Base-by-base conservation (phyloP, 345 rosid species). In the Bretschneidera sinensis region DNA sequence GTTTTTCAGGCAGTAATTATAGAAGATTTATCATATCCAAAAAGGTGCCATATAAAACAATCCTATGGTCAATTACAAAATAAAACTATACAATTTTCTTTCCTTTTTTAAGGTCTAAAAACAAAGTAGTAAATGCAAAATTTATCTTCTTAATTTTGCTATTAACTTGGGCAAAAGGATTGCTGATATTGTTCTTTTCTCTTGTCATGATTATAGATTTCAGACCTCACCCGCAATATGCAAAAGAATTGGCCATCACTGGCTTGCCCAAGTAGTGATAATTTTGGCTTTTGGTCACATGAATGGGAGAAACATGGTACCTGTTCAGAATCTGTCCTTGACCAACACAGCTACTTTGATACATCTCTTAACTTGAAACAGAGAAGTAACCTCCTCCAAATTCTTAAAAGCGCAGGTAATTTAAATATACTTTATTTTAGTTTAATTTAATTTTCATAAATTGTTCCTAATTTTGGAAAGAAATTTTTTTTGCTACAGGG, bases 231-330 rank as follows among this genome's bases (percentile, higher is more conserved):
- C 15, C 68, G 60, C 17, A 77, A 76, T n/a, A 81, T 94, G 95
- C 69, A 65, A 71, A 71, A 22, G 77, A 72, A 69, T 43, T 94
- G 99, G 97, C 96, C 97, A 16, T 72, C 99, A 15, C 76, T 94
- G 23, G 75, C 96, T 17, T 94, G 99, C 48, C 97, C 99, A 0
- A 86, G 92, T 59, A 64, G 76, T 48, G 59, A 67, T 33, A 92
- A 95, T 15, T 58, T 69, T 11, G 35, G 59, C 0, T 94, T 94
- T 19, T 94, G 99, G 99, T 57, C 87, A 6, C 99, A 88, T 45
- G 97, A 94, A 66, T 94, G 99, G 99, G 86, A 83, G 33, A 94
- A 94, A 55, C 99, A 94, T 31, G 99, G 99, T 0, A 94, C 97
- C 2, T 94, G 99, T 76, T 86, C 97, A 0, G 84, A 94, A 76